These are phyloP conservation scores for Fusarium succisae DNA, from an alignment of 2,329 filamentous ascomycete species.

Conservation along the genomic window DNA sequence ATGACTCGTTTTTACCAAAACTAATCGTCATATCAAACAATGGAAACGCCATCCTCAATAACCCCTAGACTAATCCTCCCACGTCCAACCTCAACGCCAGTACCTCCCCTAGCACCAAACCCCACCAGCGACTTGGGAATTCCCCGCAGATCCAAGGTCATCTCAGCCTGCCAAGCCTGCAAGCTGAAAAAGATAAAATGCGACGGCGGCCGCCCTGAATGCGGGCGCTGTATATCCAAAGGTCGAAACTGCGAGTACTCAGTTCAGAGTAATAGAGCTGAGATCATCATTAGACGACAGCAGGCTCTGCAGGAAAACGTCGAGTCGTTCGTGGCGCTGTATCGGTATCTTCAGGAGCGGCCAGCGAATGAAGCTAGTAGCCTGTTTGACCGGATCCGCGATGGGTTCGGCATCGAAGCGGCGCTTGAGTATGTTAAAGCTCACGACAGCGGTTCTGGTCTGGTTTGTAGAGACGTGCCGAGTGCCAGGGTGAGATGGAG, in stretches of 20 bases:
- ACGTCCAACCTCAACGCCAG: not conserved
- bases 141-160: not conserved
- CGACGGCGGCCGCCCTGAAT: not conserved
- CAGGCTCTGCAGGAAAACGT: not conserved
- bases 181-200: not conserved
- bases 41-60: not conserved
- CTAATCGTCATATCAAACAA: not conserved
- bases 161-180: not conserved
- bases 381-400: not conserved
- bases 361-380: not conserved
- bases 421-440: not conserved
- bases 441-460: fast-evolving
- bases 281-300: not conserved
- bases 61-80: not conserved
- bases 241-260: not conserved
- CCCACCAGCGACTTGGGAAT: not conserved
- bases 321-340: not conserved
- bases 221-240: not conserved
- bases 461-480: fast-evolving
- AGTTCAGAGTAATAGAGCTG: fast-evolving
- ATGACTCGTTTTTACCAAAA: too few relatives aligned
- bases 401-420: fast-evolving
- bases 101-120: fast-evolving
- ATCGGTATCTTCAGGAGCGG: not conserved
- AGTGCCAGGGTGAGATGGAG: fast-evolving